Conservation (phyloP, 495 filamentous ascomycete species). For the Pyrenopolyporus hunteri region DNA sequence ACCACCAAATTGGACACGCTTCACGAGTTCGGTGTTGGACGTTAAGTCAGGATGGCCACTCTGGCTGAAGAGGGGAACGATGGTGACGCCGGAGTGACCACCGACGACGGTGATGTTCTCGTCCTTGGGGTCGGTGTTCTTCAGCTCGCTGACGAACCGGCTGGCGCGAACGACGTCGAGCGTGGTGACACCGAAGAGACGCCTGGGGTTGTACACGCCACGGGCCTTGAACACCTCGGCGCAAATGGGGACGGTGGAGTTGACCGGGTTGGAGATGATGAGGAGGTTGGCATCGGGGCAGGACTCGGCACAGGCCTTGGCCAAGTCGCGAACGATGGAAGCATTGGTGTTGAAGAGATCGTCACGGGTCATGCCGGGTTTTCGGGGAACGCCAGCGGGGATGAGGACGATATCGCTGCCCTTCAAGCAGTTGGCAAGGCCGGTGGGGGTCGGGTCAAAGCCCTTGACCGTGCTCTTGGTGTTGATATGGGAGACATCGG, state of each 20-base stretch:
- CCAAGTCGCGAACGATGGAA: constrained; percentile 97
- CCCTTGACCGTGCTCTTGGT: constrained; percentile 94
- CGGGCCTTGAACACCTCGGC: constrained; percentile 94
- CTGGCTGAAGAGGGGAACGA: constrained; percentile 96
- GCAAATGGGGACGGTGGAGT: constrained; percentile 97
- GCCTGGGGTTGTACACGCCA: constrained; percentile 97
- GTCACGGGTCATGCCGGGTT: constrained; percentile 99
- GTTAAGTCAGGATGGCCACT: constrained; percentile 82
- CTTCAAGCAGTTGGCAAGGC: constrained; percentile 77
- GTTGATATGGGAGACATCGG: constrained; percentile 98
- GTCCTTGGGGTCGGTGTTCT: constrained; percentile 83
- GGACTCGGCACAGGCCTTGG: constrained; percentile 90
- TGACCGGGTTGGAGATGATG: constrained; percentile 98
- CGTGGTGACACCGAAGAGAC: constrained; percentile 98
- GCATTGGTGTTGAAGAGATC: constrained; percentile 99
- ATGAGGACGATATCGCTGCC: constrained; percentile 94
- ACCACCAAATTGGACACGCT: constrained; percentile 98
- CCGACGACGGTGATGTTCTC: constrained; percentile 96
- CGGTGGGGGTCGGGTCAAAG: constrained; percentile 76
- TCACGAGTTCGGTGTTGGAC: constrained; percentile 77
- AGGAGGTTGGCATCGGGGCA: constrained; percentile 93
- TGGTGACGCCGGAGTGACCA: constrained; percentile 97
- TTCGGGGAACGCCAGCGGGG: constrained; percentile 96
- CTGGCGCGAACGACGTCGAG: constrained; percentile 97
- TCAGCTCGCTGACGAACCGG: constrained; percentile 93